A percentile compares a stretch with the other conserved stretches of the same genome.
Evolutionary conservation across 768 basidiomycete genomes (phyloP).

Genomic region (Rhodosporidiobolus odoratus): DNA sequence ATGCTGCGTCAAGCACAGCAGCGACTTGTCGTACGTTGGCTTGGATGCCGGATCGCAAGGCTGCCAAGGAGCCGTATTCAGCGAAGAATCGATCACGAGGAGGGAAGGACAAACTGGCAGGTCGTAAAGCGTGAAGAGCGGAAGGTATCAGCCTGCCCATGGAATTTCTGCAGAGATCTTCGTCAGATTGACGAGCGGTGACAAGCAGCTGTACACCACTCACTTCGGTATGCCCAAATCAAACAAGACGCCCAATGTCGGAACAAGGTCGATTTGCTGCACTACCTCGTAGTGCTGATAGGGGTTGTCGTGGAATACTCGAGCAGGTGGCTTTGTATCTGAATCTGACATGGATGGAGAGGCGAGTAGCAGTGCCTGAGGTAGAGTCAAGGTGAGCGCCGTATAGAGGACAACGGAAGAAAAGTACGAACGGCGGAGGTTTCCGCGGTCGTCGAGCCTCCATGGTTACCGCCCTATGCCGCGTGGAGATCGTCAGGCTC

Average conservation of each 20-base stretch:
- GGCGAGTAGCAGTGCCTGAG: slow-evolving; percentile 25
- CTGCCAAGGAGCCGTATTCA: not conserved
- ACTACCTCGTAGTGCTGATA: slow-evolving; percentile 52
- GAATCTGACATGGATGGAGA: not conserved
- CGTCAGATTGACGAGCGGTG: too few relatives aligned
- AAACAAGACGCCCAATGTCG: slow-evolving; percentile 77
- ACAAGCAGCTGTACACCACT: not conserved
- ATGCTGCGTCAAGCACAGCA: slow-evolving; percentile 60
- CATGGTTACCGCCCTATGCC: slow-evolving; percentile 69
- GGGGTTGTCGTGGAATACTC: not conserved
- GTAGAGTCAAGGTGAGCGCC: slow-evolving; percentile 48
- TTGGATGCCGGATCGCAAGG: slow-evolving; percentile 53
- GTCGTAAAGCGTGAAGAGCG: slow-evolving; percentile 80
- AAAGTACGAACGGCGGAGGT: slow-evolving; percentile 74
- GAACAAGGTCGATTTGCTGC: slow-evolving; percentile 89
- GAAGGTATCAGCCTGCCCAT: slow-evolving; percentile 79
- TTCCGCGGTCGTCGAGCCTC: slow-evolving; percentile 77
- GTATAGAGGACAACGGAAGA: not conserved
- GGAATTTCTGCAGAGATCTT: slow-evolving; percentile 17
- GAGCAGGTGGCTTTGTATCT: fast-evolving
- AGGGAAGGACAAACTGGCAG: slow-evolving; percentile 43
- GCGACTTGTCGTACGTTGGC: slow-evolving; percentile 70
- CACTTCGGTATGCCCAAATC: slow-evolving; percentile 73
- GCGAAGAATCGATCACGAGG: slow-evolving; percentile 49
- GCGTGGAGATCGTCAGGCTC: not conserved